phyloP scores from a whole-genome alignment of 2,329 filamentous ascomycete genomes.

The Penicillium sp. region DNA sequence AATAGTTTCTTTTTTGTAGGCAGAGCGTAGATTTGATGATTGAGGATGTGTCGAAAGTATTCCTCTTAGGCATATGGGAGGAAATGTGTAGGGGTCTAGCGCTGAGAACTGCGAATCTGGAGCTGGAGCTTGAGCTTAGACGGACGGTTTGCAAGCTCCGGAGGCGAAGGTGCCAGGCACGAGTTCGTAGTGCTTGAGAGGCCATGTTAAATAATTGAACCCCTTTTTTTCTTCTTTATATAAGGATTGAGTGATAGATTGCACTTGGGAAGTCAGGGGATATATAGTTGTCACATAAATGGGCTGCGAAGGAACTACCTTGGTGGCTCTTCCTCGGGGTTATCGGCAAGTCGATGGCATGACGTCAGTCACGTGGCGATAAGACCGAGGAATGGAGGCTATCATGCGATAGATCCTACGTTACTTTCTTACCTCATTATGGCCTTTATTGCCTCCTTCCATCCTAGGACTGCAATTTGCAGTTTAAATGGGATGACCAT shows the following conservation, averaged over 20 bases:
- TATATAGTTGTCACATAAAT: too few relatives aligned
- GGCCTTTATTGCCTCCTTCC: too few relatives aligned
- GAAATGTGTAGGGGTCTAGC: neutral
- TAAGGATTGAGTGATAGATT: neutral
- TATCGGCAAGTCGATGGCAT: neutral
- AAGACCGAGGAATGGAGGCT: neutral
- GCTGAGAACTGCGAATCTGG: neutral
- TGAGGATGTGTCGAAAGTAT: too few relatives aligned
- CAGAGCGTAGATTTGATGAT: too few relatives aligned
- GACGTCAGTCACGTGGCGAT: slow-evolving; percentile 3
- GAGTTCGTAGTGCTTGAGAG: neutral
- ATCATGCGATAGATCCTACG: too few relatives aligned
- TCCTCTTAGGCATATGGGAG: neutral
- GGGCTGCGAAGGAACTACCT: neutral
- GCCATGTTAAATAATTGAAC: neutral
- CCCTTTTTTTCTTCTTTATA: neutral
- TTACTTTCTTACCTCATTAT: too few relatives aligned
- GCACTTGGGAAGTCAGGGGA: too few relatives aligned
- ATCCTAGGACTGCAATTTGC: too few relatives aligned
- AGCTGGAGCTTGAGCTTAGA: neutral
- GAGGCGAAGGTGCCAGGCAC: neutral
- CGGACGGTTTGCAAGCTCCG: slow-evolving; percentile 1
- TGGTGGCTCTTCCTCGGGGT: neutral
- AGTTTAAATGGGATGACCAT: too few relatives aligned
- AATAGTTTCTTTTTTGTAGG: neutral